Evolutionary conservation across 768 basidiomycete species (phyloP).

Genomic region (Boletus reticuloceps): DNA sequence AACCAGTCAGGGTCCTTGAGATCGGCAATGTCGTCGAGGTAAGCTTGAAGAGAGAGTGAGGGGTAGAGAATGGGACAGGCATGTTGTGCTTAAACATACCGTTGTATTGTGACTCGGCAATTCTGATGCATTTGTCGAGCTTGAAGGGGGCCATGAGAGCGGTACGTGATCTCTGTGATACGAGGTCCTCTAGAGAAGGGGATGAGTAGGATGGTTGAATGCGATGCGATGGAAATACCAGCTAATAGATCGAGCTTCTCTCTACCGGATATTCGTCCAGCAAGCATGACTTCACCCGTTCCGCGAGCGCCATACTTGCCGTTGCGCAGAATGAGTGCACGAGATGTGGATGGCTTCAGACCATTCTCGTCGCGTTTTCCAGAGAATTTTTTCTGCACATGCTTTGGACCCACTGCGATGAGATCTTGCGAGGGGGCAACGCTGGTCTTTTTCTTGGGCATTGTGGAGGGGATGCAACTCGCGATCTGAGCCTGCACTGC

Average conservation of each 20-base stretch:
- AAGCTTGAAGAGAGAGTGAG: conserved; percentile 41
- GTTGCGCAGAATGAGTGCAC: conserved; percentile 71
- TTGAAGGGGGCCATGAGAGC: conserved; percentile 66
- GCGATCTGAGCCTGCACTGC: not conserved
- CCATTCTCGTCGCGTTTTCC: conserved; percentile 48
- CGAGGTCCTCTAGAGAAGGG: conserved; percentile 57
- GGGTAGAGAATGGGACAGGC: conserved; percentile 1
- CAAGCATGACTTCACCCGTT: conserved; percentile 61
- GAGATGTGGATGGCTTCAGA: conserved; percentile 61
- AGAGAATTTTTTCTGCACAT: conserved; percentile 38
- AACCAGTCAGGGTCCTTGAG: conserved; percentile 69
- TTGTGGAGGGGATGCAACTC: not conserved
- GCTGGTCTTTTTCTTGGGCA: conserved; percentile 34
- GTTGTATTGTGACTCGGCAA: conserved; percentile 72
- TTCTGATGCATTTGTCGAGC: conserved; percentile 58
- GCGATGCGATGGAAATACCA: conserved; percentile 40
- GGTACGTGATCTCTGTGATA: conserved; percentile 47
- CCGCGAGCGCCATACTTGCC: conserved; percentile 72
- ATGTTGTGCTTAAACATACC: conserved; percentile 39
- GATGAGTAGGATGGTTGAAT: not conserved
- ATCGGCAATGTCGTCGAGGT: conserved; percentile 65
- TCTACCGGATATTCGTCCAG: conserved; percentile 63
- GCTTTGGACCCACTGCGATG: conserved; percentile 52
- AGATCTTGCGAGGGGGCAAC: conserved; percentile 38
- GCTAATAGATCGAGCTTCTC: conserved; percentile 80